A percentile compares a stretch with the other conserved stretches of the same genome.
Conservation (phyloP, 225 moss, liverwort and hornwort species). For the Rhytidiadelphus loreus region DNA sequence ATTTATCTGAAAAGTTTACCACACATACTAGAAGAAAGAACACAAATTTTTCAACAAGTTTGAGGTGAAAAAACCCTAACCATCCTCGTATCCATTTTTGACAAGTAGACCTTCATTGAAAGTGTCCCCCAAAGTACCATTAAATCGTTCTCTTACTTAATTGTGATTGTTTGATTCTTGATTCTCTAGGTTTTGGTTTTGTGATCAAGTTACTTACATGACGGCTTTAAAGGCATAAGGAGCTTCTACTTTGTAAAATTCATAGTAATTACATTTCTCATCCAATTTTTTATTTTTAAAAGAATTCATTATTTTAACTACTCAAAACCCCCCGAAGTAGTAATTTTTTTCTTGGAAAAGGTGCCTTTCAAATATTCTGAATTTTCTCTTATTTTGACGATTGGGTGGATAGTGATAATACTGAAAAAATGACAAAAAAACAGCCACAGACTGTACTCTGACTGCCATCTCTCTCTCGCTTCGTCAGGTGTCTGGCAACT, state of each 20-base stretch:
- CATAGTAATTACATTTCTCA: too few species aligned
- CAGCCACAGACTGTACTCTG: not conserved
- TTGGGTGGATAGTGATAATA: not conserved
- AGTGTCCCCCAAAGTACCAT: not conserved
- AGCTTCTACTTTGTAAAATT: not conserved
- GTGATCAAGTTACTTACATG: rapidly evolving
- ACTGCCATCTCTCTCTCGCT: not conserved
- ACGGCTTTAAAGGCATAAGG: rapidly evolving
- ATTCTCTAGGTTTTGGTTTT: rapidly evolving
- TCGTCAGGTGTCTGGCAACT: not conserved
- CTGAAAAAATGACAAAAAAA: not conserved
- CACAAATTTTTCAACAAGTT: too few species aligned
- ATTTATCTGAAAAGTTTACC: too few species aligned
- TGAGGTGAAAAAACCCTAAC: not conserved
- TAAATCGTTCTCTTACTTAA: rapidly evolving
- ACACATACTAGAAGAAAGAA: too few species aligned
- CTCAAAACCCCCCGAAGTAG: too few species aligned
- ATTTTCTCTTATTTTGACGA: not conserved
- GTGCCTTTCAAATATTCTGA: not conserved
- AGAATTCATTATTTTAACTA: not conserved
- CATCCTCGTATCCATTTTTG: not conserved
- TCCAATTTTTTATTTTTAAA: too few species aligned
- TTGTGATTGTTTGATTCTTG: rapidly evolving
- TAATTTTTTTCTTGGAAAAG: not conserved
- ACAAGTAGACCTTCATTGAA: not conserved